A percentile compares a stretch with the other conserved stretches of the same genome.
Conservation (phyloP, 2,329 filamentous ascomycete species). For the Fusarium penzigii region DNA sequence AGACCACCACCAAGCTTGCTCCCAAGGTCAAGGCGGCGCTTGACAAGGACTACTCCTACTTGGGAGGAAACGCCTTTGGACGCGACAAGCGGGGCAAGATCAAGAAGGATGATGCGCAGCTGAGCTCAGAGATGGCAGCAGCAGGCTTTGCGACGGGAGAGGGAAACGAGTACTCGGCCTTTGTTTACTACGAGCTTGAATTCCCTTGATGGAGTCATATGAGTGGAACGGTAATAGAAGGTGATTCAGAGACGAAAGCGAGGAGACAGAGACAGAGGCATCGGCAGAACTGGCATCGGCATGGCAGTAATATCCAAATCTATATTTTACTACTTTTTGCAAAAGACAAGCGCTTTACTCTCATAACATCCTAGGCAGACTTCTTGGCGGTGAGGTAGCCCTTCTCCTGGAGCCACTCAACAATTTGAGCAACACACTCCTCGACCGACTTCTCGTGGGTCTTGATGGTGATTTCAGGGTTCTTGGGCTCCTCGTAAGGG, state of each 20-base stretch:
- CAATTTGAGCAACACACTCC: constrained; percentile 84
- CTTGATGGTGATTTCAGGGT: constrained; percentile 83
- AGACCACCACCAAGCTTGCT: constrained; percentile 81
- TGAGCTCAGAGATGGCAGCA: constrained; percentile 82
- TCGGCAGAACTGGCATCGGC: constrained; percentile 16
- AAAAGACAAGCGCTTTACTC: constrained; percentile 8
- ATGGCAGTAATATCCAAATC: constrained; percentile 30
- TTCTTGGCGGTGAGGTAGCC: constrained; percentile 44
- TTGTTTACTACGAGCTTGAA: constrained; percentile 96
- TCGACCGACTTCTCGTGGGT: constrained; percentile 82
- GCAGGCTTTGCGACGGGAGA: constrained; percentile 68
- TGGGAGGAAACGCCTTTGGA: constrained; percentile 92
- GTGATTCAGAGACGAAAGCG: not conserved
- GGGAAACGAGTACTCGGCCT: constrained; percentile 86
- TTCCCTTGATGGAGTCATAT: constrained; percentile 49
- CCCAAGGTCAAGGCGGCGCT: constrained; percentile 79
- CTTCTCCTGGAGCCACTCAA: constrained; percentile 73
- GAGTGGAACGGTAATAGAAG: not conserved
- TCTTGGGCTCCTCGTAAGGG: constrained; percentile 87
- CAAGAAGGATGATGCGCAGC: constrained; percentile 81
- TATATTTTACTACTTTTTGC: constrained; percentile 18
- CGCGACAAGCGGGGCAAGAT: constrained; percentile 91
- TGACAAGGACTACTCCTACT: constrained; percentile 83
- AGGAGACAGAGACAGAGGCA: constrained; percentile 6
- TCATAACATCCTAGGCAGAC: constrained; percentile 18